Base-by-base conservation (phyloP, 192 early-diverging fungal genomes). In the Umbelopsis sp. region DNA sequence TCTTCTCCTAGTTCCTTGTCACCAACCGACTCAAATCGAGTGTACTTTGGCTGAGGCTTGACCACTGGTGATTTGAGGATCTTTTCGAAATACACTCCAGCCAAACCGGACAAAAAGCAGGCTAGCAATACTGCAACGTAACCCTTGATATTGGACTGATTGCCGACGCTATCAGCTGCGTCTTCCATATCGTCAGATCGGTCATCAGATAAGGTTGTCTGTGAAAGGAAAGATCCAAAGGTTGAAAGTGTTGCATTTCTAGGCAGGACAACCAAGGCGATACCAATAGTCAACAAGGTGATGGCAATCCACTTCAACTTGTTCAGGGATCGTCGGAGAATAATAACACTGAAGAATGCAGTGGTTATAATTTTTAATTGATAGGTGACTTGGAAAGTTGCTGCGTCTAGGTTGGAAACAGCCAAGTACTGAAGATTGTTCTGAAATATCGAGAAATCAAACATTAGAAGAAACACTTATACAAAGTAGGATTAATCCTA, bases 1-100 rank as follows among this genome's bases (percentile, higher is more conserved):
- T 69, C 65, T 4, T 59, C 44, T 6, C 45, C 43, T 14, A 49
- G 29, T 34, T 65, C 44, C 44, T 66, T 71, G 10, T 71, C 59
- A n/a, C 50, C 68, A 31, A 29, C 54, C 21, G 74, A 52, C 17
- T 73, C 56, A 14, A 71, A 50, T 26, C 50, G 34, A 16, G 72
- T 79, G 32, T 70, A 45, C 21, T 78, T 67, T 17, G 45, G 77
- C 11, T 44, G 45, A 22, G 41, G 25, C 16, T 69, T 54, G 16
- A 65, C 52, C 17, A 50, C 29, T 12, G 79, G 71, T 59, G 91
- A 91, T 82, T 99, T 99, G 50, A 99, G 85, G 38, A 99, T 94
- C 82, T 96, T 97, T 85, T 99, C 97, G 87, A 99, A 99, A 79
- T 96, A 99, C 5, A 99, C 97, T 49, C 97, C 97, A 4, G 97